Conservation (phyloP, 306 rosid species). For the Astragalus membranaceus region DNA sequence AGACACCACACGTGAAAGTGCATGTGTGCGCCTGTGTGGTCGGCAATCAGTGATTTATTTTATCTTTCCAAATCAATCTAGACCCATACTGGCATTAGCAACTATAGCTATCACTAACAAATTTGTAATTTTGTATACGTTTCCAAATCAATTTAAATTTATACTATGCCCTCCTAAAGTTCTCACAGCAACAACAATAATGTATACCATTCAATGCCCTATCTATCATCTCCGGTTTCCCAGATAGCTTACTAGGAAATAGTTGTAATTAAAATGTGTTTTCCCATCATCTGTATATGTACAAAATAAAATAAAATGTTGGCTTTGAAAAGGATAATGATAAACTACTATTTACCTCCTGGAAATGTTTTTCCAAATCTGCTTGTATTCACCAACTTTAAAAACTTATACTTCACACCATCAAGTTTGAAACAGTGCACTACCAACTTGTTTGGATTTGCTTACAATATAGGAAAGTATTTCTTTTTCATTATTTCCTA, state of each 20-base stretch:
- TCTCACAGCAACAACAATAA: neutral
- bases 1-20: neutral
- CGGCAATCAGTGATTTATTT: neutral
- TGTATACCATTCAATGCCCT: neutral
- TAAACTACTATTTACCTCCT: neutral
- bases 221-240: neutral
- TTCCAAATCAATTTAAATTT: neutral
- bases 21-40: neutral
- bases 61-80: neutral
- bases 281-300: neutral
- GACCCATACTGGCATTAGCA: neutral
- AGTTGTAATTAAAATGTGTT: neutral
- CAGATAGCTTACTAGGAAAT: neutral
- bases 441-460: neutral
- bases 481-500: neutral
- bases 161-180: no score
- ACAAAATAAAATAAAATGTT: neutral
- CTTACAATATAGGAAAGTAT: neutral
- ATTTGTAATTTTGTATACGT: neutral
- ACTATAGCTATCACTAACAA: slow-evolving; percentile 3
- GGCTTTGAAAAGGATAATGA: neutral
- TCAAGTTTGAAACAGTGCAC: neutral
- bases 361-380: neutral
- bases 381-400: neutral
- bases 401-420: neutral